phyloP scores from a whole-genome alignment of 345 rosid genomes.

The Salix arbutifolia region DNA sequence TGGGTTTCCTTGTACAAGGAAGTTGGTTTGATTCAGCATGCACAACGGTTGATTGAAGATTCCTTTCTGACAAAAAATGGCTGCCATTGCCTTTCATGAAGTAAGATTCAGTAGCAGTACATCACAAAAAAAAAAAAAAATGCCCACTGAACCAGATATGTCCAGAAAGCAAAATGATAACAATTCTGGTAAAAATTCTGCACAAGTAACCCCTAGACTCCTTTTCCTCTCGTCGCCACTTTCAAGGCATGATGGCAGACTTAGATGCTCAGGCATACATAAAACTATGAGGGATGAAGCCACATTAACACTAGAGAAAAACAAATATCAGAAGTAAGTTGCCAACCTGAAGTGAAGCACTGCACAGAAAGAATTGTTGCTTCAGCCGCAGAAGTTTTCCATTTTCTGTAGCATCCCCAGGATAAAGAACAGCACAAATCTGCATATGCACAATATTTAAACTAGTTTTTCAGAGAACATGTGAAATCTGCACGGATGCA shows the following conservation, averaged over 20 bases:
- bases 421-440: conserved; percentile 96
- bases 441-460: conserved; percentile 22
- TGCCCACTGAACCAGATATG: too few species aligned
- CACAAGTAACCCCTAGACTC: too few species aligned
- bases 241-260: neutral
- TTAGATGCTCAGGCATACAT: neutral
- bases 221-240: neutral
- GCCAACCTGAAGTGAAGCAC: conserved; percentile 97
- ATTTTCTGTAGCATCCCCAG: conserved; percentile 94
- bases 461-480: conserved; percentile 9
- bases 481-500: neutral
- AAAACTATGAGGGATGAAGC: neutral
- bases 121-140: too few species aligned
- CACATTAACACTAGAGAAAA: neutral
- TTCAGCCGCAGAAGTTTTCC: conserved; percentile 95
- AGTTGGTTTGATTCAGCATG: too few species aligned
- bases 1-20: too few species aligned
- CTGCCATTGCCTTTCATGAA: too few species aligned
- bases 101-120: too few species aligned
- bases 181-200: too few species aligned
- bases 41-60: too few species aligned
- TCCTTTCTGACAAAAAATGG: too few species aligned
- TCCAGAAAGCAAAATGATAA: too few species aligned
- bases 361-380: conserved; percentile 93
- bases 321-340: neutral